Percentiles rank a stretch among this genome's conserved stretches.
phyloP scores from a whole-genome alignment of 768 basidiomycete species.

The Mycena leptocephala region DNA sequence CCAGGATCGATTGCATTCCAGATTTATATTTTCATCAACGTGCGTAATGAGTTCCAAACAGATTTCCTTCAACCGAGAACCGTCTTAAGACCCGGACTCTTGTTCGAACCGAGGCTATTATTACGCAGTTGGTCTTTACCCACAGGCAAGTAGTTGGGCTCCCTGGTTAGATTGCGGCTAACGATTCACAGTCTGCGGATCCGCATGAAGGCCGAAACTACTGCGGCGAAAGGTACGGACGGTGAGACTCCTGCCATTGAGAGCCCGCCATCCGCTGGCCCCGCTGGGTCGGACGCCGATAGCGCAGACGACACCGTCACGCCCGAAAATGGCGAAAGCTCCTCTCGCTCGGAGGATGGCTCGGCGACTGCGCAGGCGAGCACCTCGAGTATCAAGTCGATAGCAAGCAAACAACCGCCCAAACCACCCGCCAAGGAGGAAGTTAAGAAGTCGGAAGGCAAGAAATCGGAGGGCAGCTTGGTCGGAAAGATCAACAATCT shows the following conservation, averaged over 20 bases:
- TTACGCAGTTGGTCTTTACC: conserved; percentile 61
- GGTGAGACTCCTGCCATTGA: background rate
- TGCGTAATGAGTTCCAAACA: conserved; percentile 43
- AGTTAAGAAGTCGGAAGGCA: conserved; percentile 1
- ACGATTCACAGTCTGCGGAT: conserved; percentile 63
- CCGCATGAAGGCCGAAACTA: conserved; percentile 66
- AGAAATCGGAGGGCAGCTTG: conserved; percentile 56
- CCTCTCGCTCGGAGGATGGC: background rate
- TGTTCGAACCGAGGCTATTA: conserved; percentile 64
- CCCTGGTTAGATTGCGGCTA: background rate
- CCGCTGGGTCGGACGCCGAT: background rate
- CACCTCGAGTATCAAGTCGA: conserved; percentile 45
- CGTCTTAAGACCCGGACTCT: conserved; percentile 58
- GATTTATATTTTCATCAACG: conserved; percentile 66
- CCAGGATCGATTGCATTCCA: conserved; percentile 61
- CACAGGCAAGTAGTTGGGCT: conserved; percentile 43
- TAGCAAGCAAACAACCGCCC: background rate
- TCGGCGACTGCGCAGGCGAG: conserved; percentile 19
- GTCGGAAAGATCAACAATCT: conserved; percentile 86
- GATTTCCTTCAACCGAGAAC: conserved; percentile 37
- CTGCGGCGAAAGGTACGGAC: background rate
- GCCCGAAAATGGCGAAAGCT: background rate
- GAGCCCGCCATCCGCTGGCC: background rate
- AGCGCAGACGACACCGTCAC: background rate
- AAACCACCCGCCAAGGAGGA: conserved; percentile 6